phyloP scores from a whole-genome alignment of 192 early-diverging fungal species.

The Entomortierella chlamydospora region DNA sequence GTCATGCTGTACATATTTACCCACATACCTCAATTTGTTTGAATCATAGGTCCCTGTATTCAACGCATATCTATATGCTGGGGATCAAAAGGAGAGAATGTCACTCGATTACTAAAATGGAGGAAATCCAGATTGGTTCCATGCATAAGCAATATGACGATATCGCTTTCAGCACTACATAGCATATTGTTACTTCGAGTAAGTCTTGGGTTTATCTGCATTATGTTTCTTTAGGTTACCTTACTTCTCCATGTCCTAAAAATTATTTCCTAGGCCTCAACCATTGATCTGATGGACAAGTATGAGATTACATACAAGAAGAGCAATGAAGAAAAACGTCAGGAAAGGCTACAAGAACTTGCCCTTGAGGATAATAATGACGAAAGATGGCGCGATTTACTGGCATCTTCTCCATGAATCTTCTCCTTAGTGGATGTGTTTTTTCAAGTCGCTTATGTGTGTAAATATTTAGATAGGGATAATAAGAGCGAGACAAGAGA shows the following conservation, averaged over 20 bases:
- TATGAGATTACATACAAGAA: neutral
- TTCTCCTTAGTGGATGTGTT: too few relatives aligned
- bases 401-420: neutral
- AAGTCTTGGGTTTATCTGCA: neutral
- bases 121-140: neutral
- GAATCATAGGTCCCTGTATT: conserved; percentile 1
- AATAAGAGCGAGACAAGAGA: too few relatives aligned
- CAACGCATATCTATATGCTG: neutral
- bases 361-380: neutral
- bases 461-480: too few relatives aligned
- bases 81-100: conserved; percentile 7
- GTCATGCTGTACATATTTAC: neutral
- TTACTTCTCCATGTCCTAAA: neutral
- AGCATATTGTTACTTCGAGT: neutral
- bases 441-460: too few relatives aligned
- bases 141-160: neutral
- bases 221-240: neutral
- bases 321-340: neutral
- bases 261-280: conserved; percentile 4
- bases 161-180: neutral
- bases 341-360: neutral
- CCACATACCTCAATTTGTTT: neutral
- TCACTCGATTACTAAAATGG: neutral
- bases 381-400: neutral
- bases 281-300: neutral